These are phyloP conservation scores for Pestalotiopsis sp. DNA, from an alignment of 2,329 filamentous ascomycete species.

Conservation along the genomic window DNA sequence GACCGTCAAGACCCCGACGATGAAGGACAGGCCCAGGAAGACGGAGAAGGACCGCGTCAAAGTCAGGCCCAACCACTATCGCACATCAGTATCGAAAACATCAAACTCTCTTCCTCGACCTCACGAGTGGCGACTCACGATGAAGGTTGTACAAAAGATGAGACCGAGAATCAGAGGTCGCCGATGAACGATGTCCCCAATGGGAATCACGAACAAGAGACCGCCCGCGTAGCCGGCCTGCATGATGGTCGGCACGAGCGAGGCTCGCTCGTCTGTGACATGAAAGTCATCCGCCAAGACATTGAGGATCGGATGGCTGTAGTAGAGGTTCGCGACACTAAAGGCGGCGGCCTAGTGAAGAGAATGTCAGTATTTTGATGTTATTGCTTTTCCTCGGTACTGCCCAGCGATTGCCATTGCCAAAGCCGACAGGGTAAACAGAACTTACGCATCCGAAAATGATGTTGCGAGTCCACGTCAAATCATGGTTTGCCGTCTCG, in stretches of 20 bases:
- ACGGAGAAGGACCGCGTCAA: conserved; percentile 65
- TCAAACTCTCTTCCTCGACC: no score
- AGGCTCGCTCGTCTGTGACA: conserved; percentile 70
- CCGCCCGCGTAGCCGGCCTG: conserved; percentile 80
- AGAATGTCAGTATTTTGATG: background rate
- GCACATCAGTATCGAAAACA: background rate
- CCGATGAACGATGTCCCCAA: conserved; percentile 71
- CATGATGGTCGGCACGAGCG: conserved; percentile 71
- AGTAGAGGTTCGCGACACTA: conserved; percentile 81
- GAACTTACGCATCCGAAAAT: conserved; percentile 36
- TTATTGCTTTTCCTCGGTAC: background rate
- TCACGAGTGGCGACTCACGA: conserved; percentile 49
- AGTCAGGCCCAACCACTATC: conserved; percentile 69
- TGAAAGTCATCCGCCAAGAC: conserved; percentile 72
- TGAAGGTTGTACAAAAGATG: conserved; percentile 67
- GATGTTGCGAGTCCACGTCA: conserved; percentile 29
- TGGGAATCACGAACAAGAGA: conserved; percentile 72
- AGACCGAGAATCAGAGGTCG: conserved; percentile 71
- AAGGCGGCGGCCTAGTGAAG: conserved; percentile 56
- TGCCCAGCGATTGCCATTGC: background rate
- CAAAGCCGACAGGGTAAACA: background rate
- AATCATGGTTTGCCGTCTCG: conserved; percentile 24
- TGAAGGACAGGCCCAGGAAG: conserved; percentile 72
- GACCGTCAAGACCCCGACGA: conserved; percentile 77
- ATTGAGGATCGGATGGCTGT: conserved; percentile 79